Evolutionary conservation across 495 filamentous ascomycete species (phyloP), one percentile per base, ranked within the genome.

Genomic region (Aspergillus biplanus): DNA sequence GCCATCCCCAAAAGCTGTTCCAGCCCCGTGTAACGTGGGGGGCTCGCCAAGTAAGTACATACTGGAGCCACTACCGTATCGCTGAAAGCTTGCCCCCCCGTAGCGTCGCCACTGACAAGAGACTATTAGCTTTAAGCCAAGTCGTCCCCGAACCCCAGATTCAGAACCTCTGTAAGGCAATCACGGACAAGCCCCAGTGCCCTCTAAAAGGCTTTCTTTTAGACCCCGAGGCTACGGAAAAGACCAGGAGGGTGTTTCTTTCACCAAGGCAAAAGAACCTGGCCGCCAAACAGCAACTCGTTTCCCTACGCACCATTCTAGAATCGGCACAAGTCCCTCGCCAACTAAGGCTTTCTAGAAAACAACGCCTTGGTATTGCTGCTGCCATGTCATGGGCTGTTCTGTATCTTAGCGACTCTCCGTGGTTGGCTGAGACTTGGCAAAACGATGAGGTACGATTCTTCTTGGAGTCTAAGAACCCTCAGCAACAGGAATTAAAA

Each of bases 401-500:
- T 52, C 48, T 52, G 1, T 52, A 52, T 16, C 48, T 52, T 8
- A 32, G 48, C 48, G 48, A 52, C n/a, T 52, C 48, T 1, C 48
- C 48, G 8, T 52, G 48, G 48, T 52, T 52, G 27, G 48, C 48
- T 52, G 48, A 52, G 48, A 52, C 48, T 13, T 52, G 48, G 48
- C 2, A 52, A 32, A 52, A 52, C 2, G 48, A 52, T 4, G n/a
- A 52, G 9, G 48, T 52, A 1, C 48, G 27, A 4, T 52, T 52
- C 16, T 18, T 52, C n/a, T 32, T 52, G 1, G 48, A 52, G 9
- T 3, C 1, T 5, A 52, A 1, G 1, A 52, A 16, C 48, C 1
- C 16, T 16, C 48, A 52, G 15, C 39, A 44, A 15, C 39, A 44
- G 3, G 39, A 44, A 44, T 44, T 44, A 44, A 44, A 1, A 15